Conservation (phyloP, 78 protist species). For the Pelomyxa schiedti region DNA sequence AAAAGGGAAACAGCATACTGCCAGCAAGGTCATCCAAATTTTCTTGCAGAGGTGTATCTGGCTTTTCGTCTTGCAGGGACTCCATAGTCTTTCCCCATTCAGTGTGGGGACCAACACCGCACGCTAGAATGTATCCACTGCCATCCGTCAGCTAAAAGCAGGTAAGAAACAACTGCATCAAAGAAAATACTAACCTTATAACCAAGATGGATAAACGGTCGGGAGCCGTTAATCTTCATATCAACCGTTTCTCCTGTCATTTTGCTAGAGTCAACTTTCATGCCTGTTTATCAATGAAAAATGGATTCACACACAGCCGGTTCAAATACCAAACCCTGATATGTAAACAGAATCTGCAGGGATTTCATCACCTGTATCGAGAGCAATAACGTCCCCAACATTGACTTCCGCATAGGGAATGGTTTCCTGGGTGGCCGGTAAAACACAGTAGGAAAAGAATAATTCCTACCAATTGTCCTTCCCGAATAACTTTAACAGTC, state of each 20-base stretch:
- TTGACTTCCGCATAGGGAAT: no score
- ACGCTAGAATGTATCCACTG: conserved; percentile 35
- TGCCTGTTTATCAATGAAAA: no score
- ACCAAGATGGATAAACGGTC: conserved; percentile 1
- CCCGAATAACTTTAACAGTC: conserved; percentile 35
- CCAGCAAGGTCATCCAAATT: conserved; percentile 49
- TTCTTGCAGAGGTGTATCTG: conserved; percentile 52
- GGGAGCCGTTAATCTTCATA: conserved; percentile 12
- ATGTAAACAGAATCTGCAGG: conserved; percentile 72
- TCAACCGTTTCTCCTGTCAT: conserved; percentile 78
- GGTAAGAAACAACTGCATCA: conserved; percentile 4
- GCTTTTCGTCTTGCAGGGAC: not conserved
- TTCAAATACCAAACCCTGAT: no score
- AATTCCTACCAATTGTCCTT: conserved; percentile 23
- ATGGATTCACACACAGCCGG: no score
- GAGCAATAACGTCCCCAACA: conserved; percentile 84
- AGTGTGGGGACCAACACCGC: conserved; percentile 46
- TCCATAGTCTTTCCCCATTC: conserved; percentile 9
- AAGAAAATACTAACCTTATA: no score
- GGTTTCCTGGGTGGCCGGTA: no score
- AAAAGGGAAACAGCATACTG: no score
- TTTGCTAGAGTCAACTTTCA: conserved; percentile 45
- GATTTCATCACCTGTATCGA: conserved; percentile 65
- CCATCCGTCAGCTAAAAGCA: conserved; percentile 42
- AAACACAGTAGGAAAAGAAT: conserved; percentile 14